Percentiles rank a stretch among this genome's conserved stretches.
Evolutionary conservation across 2,329 filamentous ascomycete species (phyloP).

Genomic region (Diaporthe velutina): DNA sequence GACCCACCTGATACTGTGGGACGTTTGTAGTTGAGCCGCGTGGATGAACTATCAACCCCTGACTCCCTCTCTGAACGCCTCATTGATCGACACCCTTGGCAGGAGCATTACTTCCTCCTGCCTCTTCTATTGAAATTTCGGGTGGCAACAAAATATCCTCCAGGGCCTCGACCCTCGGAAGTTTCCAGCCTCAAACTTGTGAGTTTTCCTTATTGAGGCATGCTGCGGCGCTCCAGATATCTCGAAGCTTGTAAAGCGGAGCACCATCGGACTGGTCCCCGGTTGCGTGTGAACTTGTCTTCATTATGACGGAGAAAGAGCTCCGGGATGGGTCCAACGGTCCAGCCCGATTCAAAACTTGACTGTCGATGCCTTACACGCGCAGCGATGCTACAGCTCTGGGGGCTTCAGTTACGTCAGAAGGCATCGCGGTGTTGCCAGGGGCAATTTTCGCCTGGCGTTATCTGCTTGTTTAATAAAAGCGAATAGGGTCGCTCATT

Average conservation of each 20-base stretch:
- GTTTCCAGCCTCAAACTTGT: background rate
- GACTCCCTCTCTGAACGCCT: background rate
- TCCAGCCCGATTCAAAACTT: background rate
- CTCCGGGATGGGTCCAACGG: conserved; percentile 24
- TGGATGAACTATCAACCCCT: conserved; percentile 9
- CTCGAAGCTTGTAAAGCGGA: conserved; percentile 24
- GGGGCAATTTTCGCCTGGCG: background rate
- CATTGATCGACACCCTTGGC: background rate
- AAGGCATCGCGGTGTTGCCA: background rate
- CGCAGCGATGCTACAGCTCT: background rate
- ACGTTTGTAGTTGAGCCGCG: conserved; percentile 11
- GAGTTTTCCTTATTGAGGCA: background rate
- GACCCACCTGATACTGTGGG: conserved; percentile 10
- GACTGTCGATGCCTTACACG: conserved; percentile 1
- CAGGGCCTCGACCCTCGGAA: background rate
- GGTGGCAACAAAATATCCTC: background rate
- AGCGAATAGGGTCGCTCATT: background rate
- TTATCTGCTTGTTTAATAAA: background rate
- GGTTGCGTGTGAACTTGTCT: background rate
- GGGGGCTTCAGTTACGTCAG: conserved; percentile 20
- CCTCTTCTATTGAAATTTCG: background rate
- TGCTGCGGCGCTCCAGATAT: background rate
- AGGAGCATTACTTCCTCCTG: background rate
- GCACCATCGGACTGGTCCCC: background rate
- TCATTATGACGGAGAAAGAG: conserved; percentile 18